Conservation (phyloP, 345 rosid genomes). For the Acer saccharum region DNA sequence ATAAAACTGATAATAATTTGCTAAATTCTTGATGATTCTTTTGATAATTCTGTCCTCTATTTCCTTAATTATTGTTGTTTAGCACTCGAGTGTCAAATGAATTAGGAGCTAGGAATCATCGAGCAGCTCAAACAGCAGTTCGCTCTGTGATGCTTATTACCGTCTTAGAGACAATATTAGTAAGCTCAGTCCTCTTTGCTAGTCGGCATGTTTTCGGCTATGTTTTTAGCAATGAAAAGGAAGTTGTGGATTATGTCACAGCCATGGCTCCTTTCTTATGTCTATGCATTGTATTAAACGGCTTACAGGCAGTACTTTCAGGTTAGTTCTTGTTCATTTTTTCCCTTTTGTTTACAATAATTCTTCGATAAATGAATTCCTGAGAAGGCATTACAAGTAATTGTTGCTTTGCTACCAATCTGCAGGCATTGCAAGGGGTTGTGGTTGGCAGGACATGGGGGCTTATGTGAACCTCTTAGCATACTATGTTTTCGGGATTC, state of each 20-base stretch:
- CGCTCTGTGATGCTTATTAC: slow-evolving; percentile 42
- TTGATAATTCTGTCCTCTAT: neutral
- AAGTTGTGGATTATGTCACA: slow-evolving; percentile 72
- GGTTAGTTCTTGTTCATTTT: slow-evolving; percentile 32
- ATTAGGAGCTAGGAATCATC: slow-evolving; percentile 72
- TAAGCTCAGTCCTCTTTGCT: slow-evolving; percentile 46
- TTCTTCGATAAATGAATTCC: neutral
- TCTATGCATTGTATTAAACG: slow-evolving; percentile 53
- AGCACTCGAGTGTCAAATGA: slow-evolving; percentile 91
- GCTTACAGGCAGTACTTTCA: slow-evolving; percentile 67
- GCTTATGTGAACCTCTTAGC: slow-evolving; percentile 76
- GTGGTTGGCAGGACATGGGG: slow-evolving; percentile 86
- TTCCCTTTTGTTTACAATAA: too few species aligned
- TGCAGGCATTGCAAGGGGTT: slow-evolving; percentile 77
- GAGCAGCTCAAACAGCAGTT: slow-evolving; percentile 48
- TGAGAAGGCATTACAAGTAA: neutral
- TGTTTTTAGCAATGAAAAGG: slow-evolving; percentile 66
- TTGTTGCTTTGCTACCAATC: neutral
- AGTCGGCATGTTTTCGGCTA: slow-evolving; percentile 55
- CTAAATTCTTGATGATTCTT: too few species aligned
- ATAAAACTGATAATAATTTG: too few species aligned
- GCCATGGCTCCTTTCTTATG: slow-evolving; percentile 68
- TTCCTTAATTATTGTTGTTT: neutral
- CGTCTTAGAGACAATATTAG: slow-evolving; percentile 34
- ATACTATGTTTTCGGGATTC: slow-evolving; percentile 68